Evolutionary conservation across 768 basidiomycete genomes (phyloP).

Genomic region (Hydnum rufescens): DNA sequence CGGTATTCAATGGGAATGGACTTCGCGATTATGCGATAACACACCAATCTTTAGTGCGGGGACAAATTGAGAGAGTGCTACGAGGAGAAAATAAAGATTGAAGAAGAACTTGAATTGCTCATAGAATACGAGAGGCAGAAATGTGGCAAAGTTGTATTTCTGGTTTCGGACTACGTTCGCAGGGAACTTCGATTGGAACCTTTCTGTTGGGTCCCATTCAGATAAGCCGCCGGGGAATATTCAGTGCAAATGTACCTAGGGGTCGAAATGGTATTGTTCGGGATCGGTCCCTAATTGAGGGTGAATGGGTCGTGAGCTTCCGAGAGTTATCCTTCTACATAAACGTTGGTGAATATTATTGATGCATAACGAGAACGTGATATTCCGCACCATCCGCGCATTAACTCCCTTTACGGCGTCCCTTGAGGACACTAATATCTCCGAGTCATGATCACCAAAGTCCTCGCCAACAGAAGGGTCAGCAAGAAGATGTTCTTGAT

Average conservation of each 20-base stretch:
- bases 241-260: constrained; percentile 25
- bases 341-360: too few species aligned
- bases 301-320: too few species aligned
- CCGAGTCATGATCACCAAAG: too few species aligned
- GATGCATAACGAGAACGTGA: too few species aligned
- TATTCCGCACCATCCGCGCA: too few species aligned
- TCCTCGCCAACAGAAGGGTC: too few species aligned
- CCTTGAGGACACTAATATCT: too few species aligned
- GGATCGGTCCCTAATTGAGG: constrained; percentile 60
- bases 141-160: constrained; percentile 94
- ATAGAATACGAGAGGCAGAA: constrained; percentile 91
- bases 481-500: too few species aligned
- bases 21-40: constrained; percentile 12
- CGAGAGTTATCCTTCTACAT: too few species aligned
- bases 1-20: not conserved
- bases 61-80: constrained; percentile 88
- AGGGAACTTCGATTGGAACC: constrained; percentile 49
- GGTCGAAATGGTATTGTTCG: constrained; percentile 62
- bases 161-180: constrained; percentile 92
- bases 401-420: too few species aligned
- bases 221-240: constrained; percentile 1
- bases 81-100: constrained; percentile 94
- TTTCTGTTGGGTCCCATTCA: constrained; percentile 27
- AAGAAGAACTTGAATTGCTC: constrained; percentile 99
- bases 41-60: constrained; percentile 89